Percentiles rank a stretch among this genome's conserved stretches.
These are phyloP conservation scores for Ogataea glucozyma DNA, from an alignment of 805 yeast genomes.

Conservation along the genomic window DNA sequence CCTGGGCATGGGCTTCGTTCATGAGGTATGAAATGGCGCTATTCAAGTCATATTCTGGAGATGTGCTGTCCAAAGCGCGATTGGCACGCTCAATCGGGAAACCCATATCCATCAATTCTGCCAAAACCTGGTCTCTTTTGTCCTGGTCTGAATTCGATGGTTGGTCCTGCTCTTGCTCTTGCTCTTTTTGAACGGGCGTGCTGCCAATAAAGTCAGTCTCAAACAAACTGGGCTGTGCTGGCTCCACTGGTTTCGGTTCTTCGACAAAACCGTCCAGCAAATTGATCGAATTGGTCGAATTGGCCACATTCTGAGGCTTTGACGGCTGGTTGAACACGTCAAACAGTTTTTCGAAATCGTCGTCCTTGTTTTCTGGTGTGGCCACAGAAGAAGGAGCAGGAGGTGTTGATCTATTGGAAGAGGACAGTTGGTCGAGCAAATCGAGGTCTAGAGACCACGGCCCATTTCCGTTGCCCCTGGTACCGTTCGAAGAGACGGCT, in stretches of 20 bases:
- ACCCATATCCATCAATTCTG: conserved; percentile 79
- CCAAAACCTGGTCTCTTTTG: conserved; percentile 52
- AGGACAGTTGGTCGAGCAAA: conserved; percentile 32
- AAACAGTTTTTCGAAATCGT: conserved; percentile 24
- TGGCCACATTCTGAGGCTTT: background rate
- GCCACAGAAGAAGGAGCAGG: conserved; percentile 1
- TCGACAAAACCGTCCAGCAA: conserved; percentile 5
- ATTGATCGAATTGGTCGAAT: background rate
- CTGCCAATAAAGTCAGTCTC: background rate
- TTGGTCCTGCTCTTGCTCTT: background rate
- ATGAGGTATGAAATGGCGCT: conserved; percentile 67
- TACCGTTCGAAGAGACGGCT: conserved; percentile 6
- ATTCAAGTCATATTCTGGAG: conserved; percentile 56
- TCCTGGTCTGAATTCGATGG: conserved; percentile 6
- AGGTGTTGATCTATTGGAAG: conserved; percentile 11
- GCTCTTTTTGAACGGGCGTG: background rate
- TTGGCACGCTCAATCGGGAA: conserved; percentile 62
- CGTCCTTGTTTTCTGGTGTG: conserved; percentile 1
- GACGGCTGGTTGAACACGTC: conserved; percentile 23
- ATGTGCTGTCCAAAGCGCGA: conserved; percentile 55
- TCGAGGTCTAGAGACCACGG: conserved; percentile 40
- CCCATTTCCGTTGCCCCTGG: conserved; percentile 11
- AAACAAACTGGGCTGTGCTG: background rate
- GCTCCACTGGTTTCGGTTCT: background rate
- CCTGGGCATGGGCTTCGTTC: conserved; percentile 52